Evolutionary conservation across 768 basidiomycete species (phyloP), one percentile per base, ranked within the genome.

Genomic region (Lactarius akahatsu): DNA sequence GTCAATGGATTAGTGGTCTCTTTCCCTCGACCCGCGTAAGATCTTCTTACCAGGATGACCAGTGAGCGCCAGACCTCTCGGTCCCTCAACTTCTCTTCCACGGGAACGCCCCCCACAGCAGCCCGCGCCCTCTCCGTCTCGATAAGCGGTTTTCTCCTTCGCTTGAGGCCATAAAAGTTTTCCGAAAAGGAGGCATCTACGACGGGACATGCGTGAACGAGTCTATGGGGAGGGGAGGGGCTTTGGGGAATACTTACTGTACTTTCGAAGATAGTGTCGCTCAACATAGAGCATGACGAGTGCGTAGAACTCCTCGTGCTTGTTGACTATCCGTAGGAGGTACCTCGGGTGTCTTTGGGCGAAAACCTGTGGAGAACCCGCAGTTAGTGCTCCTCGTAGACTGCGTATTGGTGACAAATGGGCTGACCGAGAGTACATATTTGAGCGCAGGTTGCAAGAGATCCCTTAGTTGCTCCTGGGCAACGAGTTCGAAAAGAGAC

Each of bases 281-380:
- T 99, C 97, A 20, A 98, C 89, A 64, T 94, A 82, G 62, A 96
- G 78, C 89, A 98, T 92, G 68, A 96, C 81, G 16, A 84, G 70
- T 1, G 95, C 92, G 72, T 97, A 98, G 76, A 97, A 93, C 75
- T 98, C 96, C 76, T 99, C 97, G 80, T 99, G 97, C 38, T 87
- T 81, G 76, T 98, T 98, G 18, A 97, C 92, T 61, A 98, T 81
- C 20, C 89, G 87, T 52, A 99, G 78, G 36, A 98, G 83, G 76
- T 98, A 96, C 62, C 97, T 85, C 7, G 97, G 97, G 75, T 98
- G 91, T 63, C 89, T 83, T 80, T 98, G 95, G 3, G 97, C 94
- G 72, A 98, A 92, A 65, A 96, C 91, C 96, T 97, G 66, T 2
- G 63, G 61, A 56, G 30, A 32, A 56, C 28, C 7, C 38, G 34